Evolutionary conservation across 352 stramenopile genomes (phyloP).

Genomic region (Globisporangium sylvaticum): DNA sequence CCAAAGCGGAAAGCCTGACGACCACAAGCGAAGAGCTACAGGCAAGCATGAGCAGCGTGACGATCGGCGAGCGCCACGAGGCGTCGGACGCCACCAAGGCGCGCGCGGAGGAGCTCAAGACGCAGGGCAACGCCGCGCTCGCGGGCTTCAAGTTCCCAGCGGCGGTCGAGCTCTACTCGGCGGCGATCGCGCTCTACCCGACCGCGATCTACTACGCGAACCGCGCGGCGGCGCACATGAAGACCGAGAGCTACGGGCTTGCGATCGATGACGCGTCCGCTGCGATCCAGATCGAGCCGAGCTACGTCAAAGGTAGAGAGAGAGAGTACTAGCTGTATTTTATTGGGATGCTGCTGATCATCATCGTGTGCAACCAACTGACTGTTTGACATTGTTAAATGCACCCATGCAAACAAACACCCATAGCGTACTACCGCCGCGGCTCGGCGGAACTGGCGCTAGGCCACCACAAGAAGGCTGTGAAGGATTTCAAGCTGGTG

Average conservation of each 20-base stretch:
- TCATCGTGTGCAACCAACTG: neutral
- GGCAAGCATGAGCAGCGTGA: slow-evolving; percentile 38
- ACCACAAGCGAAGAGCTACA: slow-evolving; percentile 10
- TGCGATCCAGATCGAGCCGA: slow-evolving; percentile 92
- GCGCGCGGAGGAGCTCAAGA: slow-evolving; percentile 77
- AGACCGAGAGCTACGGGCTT: slow-evolving; percentile 97
- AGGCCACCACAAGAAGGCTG: slow-evolving; percentile 94
- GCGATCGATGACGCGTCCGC: slow-evolving; percentile 95
- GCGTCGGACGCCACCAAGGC: slow-evolving; percentile 60
- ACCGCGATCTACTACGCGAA: slow-evolving; percentile 94
- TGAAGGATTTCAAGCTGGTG: slow-evolving; percentile 97
- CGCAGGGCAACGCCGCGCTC: slow-evolving; percentile 81
- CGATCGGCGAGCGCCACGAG: slow-evolving; percentile 44
- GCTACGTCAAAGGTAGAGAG: slow-evolving; percentile 92
- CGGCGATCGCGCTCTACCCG: slow-evolving; percentile 83
- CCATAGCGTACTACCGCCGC: slow-evolving; percentile 94
- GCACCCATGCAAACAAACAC: neutral
- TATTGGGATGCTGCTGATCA: neutral
- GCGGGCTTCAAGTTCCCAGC: slow-evolving; percentile 74
- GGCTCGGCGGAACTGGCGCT: slow-evolving; percentile 96
- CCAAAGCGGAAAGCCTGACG: no score
- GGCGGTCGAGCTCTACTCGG: slow-evolving; percentile 87
- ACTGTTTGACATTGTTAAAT: neutral
- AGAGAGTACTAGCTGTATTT: neutral
- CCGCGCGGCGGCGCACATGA: slow-evolving; percentile 95